These are phyloP conservation scores for Rhodotorula sphaerocarpa DNA, from an alignment of 768 basidiomycete species.

Conservation along the genomic window DNA sequence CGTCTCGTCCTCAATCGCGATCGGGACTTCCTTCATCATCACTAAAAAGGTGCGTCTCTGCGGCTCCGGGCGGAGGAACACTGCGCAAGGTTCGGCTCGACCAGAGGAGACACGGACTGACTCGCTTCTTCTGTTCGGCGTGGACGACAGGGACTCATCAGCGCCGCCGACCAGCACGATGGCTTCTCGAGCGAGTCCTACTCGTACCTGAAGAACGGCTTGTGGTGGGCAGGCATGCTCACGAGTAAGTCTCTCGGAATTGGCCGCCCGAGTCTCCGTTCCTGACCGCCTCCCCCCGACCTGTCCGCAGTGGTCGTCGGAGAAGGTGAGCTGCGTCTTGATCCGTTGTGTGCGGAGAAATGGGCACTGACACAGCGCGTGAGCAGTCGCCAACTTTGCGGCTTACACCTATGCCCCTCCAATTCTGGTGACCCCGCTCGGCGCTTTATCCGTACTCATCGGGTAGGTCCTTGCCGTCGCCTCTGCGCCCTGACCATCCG, in stretches of 20 bases:
- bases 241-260: constrained; percentile 57
- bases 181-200: constrained; percentile 68
- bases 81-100: too few species aligned
- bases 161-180: constrained; percentile 54
- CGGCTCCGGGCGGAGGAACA: not conserved
- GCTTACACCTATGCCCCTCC: constrained; percentile 97
- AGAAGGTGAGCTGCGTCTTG: constrained; percentile 60
- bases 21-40: constrained; percentile 95
- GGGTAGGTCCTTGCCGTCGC: constrained; percentile 54
- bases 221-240: constrained; percentile 95
- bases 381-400: constrained; percentile 62
- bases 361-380: constrained; percentile 1
- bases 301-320: constrained; percentile 79
- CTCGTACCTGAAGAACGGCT: constrained; percentile 77
- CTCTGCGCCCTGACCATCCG: constrained; percentile 9
- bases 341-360: too few species aligned
- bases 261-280: not conserved
- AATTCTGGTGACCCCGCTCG: constrained; percentile 95
- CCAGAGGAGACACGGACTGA: too few species aligned
- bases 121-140: not conserved
- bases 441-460: constrained; percentile 88
- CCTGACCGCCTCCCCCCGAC: too few species aligned
- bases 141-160: constrained; percentile 67
- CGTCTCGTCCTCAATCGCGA: constrained; percentile 70
- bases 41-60: constrained; percentile 76